Percentiles rank a stretch among this genome's conserved stretches.
Evolutionary conservation across 768 basidiomycete species (phyloP).

Genomic region (Boletus rufocinnamomeus): DNA sequence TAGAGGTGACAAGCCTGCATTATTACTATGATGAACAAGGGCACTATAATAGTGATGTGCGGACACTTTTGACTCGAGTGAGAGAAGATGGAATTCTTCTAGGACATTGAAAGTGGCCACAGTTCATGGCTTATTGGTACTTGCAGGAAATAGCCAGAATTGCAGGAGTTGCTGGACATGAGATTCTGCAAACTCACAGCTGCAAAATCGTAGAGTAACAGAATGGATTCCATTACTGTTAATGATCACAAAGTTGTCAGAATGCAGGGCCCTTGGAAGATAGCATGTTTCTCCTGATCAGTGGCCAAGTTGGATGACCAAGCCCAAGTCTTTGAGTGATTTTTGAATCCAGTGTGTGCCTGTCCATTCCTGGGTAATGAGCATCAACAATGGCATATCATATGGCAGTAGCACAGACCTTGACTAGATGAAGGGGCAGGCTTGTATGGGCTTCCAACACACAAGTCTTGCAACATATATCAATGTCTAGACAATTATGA

Average conservation of each 20-base stretch:
- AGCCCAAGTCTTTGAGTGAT: neutral
- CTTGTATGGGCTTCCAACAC: too few species aligned
- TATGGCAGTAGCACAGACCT: too few species aligned
- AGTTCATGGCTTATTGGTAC: conserved; percentile 28
- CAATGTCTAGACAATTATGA: too few species aligned
- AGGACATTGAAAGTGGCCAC: conserved; percentile 1
- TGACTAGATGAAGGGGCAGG: too few species aligned
- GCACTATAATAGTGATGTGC: conserved; percentile 34
- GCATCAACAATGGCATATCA: too few species aligned
- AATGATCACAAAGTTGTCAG: neutral
- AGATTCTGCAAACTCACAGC: neutral
- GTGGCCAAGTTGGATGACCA: neutral
- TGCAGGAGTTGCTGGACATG: conserved; percentile 19
- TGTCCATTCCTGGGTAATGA: neutral
- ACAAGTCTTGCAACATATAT: too few species aligned
- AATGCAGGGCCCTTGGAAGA: neutral
- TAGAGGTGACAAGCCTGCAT: conserved; percentile 22
- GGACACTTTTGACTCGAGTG: conserved; percentile 31
- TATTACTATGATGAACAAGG: conserved; percentile 27
- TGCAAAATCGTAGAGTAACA: neutral
- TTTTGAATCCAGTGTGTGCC: neutral
- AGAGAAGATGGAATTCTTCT: conserved; percentile 5
- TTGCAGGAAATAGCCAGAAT: conserved; percentile 35
- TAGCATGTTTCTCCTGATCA: neutral
- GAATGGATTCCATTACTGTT: conserved; percentile 1